Base-by-base conservation (phyloP, 2,329 filamentous ascomycete species). In the Malbranchea zuffiana region DNA sequence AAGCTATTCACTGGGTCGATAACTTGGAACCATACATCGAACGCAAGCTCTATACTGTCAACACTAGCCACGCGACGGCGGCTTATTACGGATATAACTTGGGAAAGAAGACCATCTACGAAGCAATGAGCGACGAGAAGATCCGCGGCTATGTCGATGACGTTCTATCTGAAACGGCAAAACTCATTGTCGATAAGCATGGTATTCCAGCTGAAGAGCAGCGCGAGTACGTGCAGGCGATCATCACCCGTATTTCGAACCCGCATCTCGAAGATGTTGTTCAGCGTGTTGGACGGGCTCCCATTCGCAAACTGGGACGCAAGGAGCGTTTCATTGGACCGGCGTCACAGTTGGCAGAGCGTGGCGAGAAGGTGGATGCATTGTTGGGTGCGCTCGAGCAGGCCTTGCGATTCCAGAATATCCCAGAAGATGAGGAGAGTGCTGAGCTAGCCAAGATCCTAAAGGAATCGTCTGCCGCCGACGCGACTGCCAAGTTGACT, bases 21-120 rank as follows among this genome's bases (percentile, higher is more conserved):
- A 73, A 96, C 65, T 76, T 98, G 19, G 74, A 79, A 56, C 90
- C 90, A 40, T 98, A 88, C 68, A 96, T 98, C 54, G 90, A 98
- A 77, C 87, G 90, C 63, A 98, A 98, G 75, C 79, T 98, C 47
- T 98, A 87, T 72, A 98, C 90, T 15, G 88, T 98, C 73, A 98
- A 98, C 75, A 98, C 90, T 15, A 82, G 86, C 39, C 90, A 98
- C 59, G 90, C 90, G 42, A 93, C 88, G 5, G 87, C 87, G 13
- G 88, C 90, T 42, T 96, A 96, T 74, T 87, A 90, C 62, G 88
- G 87, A 38, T 82, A 93, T 72, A 74, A 86, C 66, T 74, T 78
- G 48, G 78, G 82, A 55, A 88, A 92, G 72, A 71, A 75, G 55
- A 92, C 82, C 43, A 85, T 98, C 49, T 84, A 90, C 57, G 88